Evolutionary conservation across 371 early-diverging fungal species (phyloP).

Genomic region (Nematocida major): DNA sequence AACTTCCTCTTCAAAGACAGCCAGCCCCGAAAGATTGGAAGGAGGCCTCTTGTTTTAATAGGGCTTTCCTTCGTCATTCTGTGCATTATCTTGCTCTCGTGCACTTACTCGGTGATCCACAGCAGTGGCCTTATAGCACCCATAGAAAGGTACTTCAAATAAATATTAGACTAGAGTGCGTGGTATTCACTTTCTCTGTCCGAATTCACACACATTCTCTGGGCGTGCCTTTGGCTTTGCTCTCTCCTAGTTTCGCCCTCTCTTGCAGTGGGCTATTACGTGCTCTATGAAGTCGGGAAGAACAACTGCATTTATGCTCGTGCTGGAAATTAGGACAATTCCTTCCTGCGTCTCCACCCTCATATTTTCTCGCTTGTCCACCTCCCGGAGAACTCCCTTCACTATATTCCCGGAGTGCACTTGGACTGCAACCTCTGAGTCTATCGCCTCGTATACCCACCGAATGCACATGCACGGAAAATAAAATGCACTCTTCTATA

Average conservation of each 20-base stretch:
- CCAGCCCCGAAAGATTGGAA: neutral
- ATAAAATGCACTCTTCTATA: neutral
- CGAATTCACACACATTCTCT: too few relatives aligned
- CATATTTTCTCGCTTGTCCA: conserved; percentile 13
- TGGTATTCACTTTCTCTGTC: too few relatives aligned
- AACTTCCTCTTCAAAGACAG: conserved; percentile 64
- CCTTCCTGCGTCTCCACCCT: neutral
- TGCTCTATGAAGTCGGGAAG: neutral
- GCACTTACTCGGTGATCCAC: neutral
- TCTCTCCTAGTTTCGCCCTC: neutral
- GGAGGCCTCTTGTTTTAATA: conserved; percentile 24
- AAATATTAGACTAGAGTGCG: too few relatives aligned
- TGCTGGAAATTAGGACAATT: conserved; percentile 5
- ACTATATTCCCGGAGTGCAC: conserved; percentile 3
- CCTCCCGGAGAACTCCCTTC: conserved; percentile 3
- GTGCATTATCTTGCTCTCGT: conserved; percentile 2
- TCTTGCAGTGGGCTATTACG: neutral
- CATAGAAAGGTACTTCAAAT: neutral
- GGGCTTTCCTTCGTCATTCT: neutral
- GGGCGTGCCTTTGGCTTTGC: too few relatives aligned
- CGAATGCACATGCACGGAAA: neutral
- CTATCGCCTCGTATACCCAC: conserved; percentile 37
- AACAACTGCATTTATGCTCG: conserved; percentile 10
- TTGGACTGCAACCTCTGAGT: conserved; percentile 5
- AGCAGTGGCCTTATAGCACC: neutral